A percentile compares a stretch with the other conserved stretches of the same genome.
Conservation (phyloP, 768 basidiomycete genomes). For the Kwoniella bestiolae region DNA sequence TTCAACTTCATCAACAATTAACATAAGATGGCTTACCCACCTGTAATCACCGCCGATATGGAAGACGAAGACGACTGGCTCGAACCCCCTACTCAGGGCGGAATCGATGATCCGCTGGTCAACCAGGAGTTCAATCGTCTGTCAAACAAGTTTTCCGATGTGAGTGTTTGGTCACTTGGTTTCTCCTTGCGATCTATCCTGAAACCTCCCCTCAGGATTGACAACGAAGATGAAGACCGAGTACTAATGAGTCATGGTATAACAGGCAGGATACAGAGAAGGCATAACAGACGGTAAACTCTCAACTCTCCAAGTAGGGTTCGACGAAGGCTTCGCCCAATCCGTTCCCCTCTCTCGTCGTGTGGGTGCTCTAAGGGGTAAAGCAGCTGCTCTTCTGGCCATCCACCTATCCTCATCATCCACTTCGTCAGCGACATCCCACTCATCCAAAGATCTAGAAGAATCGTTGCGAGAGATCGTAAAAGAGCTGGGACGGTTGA, state of each 20-base stretch:
- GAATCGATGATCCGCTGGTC: constrained; percentile 41
- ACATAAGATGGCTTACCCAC: constrained; percentile 15
- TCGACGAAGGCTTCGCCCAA: constrained; percentile 77
- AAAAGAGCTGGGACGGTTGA: constrained; percentile 65
- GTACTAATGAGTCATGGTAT: background rate
- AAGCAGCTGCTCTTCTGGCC: constrained; percentile 66
- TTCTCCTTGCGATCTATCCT: background rate
- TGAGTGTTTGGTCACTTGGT: constrained; percentile 30
- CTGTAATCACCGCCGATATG: background rate
- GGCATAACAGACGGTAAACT: constrained; percentile 93
- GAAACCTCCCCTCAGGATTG: background rate
- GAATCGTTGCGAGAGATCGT: constrained; percentile 63
- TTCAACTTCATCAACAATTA: background rate
- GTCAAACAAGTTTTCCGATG: constrained; percentile 51
- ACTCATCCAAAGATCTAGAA: background rate
- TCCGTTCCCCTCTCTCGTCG: constrained; percentile 70
- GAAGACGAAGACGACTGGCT: constrained; percentile 50
- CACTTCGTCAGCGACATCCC: background rate
- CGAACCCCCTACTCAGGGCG: constrained; percentile 37
- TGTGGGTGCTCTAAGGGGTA: constrained; percentile 77
- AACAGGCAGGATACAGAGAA: constrained; percentile 90
- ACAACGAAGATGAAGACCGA: background rate
- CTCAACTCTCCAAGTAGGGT: constrained; percentile 81
- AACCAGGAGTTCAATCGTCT: constrained; percentile 52
- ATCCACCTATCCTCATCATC: constrained; percentile 48